Evolutionary conservation across 352 stramenopile genomes (phyloP), one percentile per base, ranked within the genome.

Genomic region (Pythium brachiatum): DNA sequence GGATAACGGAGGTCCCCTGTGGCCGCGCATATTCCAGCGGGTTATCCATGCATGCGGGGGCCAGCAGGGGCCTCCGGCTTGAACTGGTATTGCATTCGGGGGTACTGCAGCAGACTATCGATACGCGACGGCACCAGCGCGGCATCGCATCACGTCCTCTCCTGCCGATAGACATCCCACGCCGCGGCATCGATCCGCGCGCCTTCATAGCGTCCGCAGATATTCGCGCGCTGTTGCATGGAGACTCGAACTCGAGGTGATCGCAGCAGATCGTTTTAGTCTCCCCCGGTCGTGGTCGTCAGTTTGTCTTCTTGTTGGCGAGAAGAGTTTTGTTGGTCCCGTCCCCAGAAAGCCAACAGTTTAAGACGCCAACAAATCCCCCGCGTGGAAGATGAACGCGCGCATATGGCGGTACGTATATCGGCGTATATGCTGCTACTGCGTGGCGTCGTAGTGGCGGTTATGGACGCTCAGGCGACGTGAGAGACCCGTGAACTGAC

Each of bases 341-440:
- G 29, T 5, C 5, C 29, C 29, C 5, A 34, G 9, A 52, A 52
- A 21, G 44, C 44, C 44, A 52, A 32, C 44, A 9, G 18, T 26
- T 23, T 41, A 25, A 43, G 27, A 54, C 50, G n/a, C 50, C 27
- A 43, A 48, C 41, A 26, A 48, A 48, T 48, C 41, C 41, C 41
- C 16, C 25, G 23, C 21, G 44, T 13, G 29, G 16, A 38, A 29
- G 3, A 55, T 55, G 48, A 55, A 48, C 12, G 16, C 52, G n/a
- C 31, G 25, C 52, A 58, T 58, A 21, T 58, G 52, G 52, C 52
- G 52, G 56, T 62, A n/a, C 43, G 56, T 62, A 0, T n/a, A 11
- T 16, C 25, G n/a, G 36, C 11, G 31, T 27, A 12, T 0, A 25
- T 25, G 21, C 15, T 2, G 21, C 23, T n/a, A n/a, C n/a, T 32